Conservation (phyloP, 2,329 filamentous ascomycete species). For the Orbilia brochopaga region DNA sequence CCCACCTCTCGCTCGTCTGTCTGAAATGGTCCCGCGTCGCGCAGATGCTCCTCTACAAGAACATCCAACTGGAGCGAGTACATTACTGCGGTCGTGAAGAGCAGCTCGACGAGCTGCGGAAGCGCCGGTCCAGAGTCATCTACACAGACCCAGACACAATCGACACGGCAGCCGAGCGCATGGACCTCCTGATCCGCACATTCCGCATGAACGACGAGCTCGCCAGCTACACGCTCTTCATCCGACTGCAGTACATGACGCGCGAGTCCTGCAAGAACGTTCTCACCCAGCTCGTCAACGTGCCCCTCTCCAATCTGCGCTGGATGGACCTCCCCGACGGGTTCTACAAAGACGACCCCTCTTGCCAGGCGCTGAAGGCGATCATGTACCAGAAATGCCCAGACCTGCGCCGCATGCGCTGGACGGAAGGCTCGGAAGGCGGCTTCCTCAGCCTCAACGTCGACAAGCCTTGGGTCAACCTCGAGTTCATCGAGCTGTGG, state of each 20-base stretch:
- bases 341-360: constrained; percentile 79
- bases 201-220: constrained; percentile 77
- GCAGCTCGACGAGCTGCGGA: constrained; percentile 77
- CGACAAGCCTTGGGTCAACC: constrained; percentile 70
- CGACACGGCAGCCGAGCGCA: constrained; percentile 76
- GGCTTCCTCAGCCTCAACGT: constrained; percentile 73
- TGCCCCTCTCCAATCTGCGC: constrained; percentile 75
- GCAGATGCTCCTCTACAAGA: constrained; percentile 71
- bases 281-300: constrained; percentile 82
- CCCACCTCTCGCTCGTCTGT: constrained; percentile 76
- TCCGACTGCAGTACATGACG: constrained; percentile 95
- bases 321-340: constrained; percentile 92
- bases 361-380: constrained; percentile 76
- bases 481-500: constrained; percentile 75
- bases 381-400: constrained; percentile 84
- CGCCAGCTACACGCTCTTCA: constrained; percentile 73
- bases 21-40: constrained; percentile 72
- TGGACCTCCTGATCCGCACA: constrained; percentile 79
- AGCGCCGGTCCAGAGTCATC: constrained; percentile 73
- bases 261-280: constrained; percentile 84
- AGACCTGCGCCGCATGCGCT: constrained; percentile 87
- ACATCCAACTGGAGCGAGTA: constrained; percentile 89
- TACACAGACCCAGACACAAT: constrained; percentile 75
- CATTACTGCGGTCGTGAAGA: constrained; percentile 93
- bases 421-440: constrained; percentile 76